Evolutionary conservation across 2,329 filamentous ascomycete species (phyloP).

Genomic region (Sclerotinia borealis): DNA sequence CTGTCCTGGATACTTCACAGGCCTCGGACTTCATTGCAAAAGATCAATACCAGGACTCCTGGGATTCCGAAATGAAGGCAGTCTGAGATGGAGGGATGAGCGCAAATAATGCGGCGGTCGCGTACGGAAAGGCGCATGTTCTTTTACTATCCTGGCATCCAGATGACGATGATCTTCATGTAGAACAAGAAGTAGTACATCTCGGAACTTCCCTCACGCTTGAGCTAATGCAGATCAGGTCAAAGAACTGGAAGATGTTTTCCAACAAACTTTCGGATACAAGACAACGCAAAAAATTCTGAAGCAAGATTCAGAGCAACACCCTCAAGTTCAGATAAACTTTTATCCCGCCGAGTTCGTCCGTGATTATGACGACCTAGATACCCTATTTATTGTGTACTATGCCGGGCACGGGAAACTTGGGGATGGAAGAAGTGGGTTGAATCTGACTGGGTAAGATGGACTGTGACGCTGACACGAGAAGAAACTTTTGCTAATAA

Average conservation of each 20-base stretch:
- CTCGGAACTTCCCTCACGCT: too few species aligned
- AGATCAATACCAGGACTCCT: not conserved
- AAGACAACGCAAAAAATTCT: not conserved
- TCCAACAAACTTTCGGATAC: not conserved
- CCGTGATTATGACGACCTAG: not conserved
- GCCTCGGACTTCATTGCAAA: not conserved
- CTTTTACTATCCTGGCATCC: conserved; percentile 5
- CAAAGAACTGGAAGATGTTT: not conserved
- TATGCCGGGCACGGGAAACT: conserved; percentile 6
- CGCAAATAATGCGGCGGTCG: not conserved
- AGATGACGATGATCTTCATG: conserved; percentile 3
- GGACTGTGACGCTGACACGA: not conserved
- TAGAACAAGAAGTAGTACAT: not conserved
- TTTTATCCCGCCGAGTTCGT: not conserved
- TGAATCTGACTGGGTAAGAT: not conserved
- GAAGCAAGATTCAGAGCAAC: not conserved
- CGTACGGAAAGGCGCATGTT: not conserved
- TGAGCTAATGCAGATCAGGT: not conserved
- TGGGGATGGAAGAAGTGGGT: not conserved
- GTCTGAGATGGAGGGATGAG: not conserved
- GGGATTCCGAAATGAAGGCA: not conserved
- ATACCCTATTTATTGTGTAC: not conserved
- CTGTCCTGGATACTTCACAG: not conserved
- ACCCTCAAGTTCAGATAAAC: not conserved
- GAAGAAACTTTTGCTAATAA: not conserved